Evolutionary conservation across 2,329 filamentous ascomycete species (phyloP).

Genomic region (Talaromyces sp.): DNA sequence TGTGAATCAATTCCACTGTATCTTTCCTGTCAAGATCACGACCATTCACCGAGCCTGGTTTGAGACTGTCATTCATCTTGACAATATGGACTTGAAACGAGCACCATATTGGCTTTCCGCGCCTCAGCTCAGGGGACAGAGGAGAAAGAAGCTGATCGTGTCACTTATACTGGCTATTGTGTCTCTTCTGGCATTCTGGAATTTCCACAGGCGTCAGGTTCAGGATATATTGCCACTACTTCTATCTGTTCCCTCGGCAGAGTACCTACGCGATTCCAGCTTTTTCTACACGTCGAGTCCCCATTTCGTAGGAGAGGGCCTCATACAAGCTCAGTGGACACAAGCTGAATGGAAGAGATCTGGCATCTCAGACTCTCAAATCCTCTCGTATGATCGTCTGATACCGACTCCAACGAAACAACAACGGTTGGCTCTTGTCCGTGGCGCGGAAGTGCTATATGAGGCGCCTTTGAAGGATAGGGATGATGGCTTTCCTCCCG

Average conservation of each 20-base stretch:
- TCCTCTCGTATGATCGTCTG: neutral
- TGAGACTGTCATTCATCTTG: neutral
- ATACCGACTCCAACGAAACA: neutral
- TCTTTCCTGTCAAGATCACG: no score
- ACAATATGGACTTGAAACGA: neutral
- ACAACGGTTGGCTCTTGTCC: neutral
- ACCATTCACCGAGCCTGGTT: no score
- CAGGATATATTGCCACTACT: neutral
- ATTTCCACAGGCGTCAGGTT: neutral
- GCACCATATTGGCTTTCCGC: neutral
- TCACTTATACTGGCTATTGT: neutral
- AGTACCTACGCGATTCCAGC: neutral
- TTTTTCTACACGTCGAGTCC: neutral
- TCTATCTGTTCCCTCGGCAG: neutral
- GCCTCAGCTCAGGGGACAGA: neutral
- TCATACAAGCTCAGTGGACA: neutral
- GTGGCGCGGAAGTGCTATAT: neutral
- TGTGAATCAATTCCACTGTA: no score
- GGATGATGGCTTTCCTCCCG: neutral
- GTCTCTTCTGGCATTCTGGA: neutral
- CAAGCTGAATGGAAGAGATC: neutral
- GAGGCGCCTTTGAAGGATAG: slow-evolving; percentile 2
- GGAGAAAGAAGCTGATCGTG: neutral
- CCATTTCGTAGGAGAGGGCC: neutral
- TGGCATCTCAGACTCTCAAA: neutral